phyloP scores from a whole-genome alignment of 495 filamentous ascomycete species.

The Neurospora sp. region DNA sequence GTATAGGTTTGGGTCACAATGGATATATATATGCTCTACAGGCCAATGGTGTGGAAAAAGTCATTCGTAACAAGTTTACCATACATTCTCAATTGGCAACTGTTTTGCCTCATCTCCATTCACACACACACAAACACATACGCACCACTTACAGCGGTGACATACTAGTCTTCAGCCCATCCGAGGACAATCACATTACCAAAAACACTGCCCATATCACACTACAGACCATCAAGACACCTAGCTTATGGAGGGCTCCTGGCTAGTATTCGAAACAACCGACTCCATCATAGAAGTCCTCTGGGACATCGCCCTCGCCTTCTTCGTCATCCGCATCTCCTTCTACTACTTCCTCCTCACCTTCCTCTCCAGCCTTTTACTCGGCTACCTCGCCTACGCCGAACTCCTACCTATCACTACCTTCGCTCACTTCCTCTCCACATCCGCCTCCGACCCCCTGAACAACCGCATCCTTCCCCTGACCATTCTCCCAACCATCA shows the following conservation, averaged over 20 bases:
- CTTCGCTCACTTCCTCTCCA: not conserved
- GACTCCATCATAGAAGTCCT: constrained; percentile 24
- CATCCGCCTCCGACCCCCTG: not conserved
- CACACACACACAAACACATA: not conserved
- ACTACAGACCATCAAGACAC: not conserved
- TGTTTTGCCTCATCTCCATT: not conserved
- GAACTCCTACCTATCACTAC: not conserved
- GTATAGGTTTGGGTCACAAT: not conserved
- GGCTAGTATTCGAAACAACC: constrained; percentile 16
- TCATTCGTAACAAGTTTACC: not conserved
- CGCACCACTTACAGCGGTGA: not conserved
- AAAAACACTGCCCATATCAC: not conserved
- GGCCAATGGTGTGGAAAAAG: not conserved
- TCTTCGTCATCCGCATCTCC: constrained; percentile 20
- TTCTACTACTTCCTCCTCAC: constrained; percentile 16
- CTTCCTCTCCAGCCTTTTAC: constrained; percentile 1
- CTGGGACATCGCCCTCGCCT: constrained; percentile 25
- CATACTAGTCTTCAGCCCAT: not conserved
- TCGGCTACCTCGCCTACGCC: constrained; percentile 1
- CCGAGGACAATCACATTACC: not conserved
- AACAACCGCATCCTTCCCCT: not conserved
- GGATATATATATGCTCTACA: not conserved
- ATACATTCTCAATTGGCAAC: not conserved
- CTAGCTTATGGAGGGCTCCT: not conserved
- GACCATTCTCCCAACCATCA: constrained; percentile 3